These are phyloP conservation scores for Colletotrichum truncatum DNA, from an alignment of 2,329 filamentous ascomycete genomes.

Conservation along the genomic window DNA sequence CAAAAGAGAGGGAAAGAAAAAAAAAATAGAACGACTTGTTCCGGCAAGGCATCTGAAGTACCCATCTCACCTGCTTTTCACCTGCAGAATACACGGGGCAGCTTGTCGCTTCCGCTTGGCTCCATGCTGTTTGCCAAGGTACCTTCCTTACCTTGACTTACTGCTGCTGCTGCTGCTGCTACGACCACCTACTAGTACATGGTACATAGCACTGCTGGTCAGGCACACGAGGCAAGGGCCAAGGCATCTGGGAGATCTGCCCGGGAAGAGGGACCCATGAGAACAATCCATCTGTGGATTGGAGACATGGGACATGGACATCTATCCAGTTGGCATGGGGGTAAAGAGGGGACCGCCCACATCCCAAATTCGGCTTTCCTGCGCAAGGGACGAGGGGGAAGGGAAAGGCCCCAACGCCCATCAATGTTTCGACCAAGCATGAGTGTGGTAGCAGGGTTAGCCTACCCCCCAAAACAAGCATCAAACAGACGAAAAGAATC, in stretches of 20 bases:
- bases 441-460: slow-evolving; percentile 38
- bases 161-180: not conserved
- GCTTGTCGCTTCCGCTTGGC: not conserved
- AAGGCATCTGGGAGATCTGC: slow-evolving; percentile 31
- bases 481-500: slow-evolving; percentile 47
- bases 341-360: slow-evolving; percentile 27
- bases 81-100: not conserved
- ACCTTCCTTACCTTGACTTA: not conserved
- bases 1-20: not conserved
- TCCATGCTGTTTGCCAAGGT: slow-evolving; percentile 1
- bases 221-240: slow-evolving; percentile 23
- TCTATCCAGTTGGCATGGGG: slow-evolving; percentile 11
- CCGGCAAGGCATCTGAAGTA: not conserved
- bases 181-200: not conserved
- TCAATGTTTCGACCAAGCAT: slow-evolving; percentile 50
- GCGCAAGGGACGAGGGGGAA: slow-evolving; percentile 3
- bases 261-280: slow-evolving; percentile 27
- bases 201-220: slow-evolving; percentile 8
- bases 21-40: not conserved
- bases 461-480: slow-evolving; percentile 51
- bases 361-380: slow-evolving; percentile 27
- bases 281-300: slow-evolving; percentile 6
- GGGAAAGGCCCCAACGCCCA: slow-evolving; percentile 31
- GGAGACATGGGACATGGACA: not conserved
- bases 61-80: slow-evolving; percentile 1